A percentile compares a stretch with the other conserved stretches of the same genome.
Evolutionary conservation across 2,329 filamentous ascomycete species (phyloP).

Genomic region (Zasmidium cellare): DNA sequence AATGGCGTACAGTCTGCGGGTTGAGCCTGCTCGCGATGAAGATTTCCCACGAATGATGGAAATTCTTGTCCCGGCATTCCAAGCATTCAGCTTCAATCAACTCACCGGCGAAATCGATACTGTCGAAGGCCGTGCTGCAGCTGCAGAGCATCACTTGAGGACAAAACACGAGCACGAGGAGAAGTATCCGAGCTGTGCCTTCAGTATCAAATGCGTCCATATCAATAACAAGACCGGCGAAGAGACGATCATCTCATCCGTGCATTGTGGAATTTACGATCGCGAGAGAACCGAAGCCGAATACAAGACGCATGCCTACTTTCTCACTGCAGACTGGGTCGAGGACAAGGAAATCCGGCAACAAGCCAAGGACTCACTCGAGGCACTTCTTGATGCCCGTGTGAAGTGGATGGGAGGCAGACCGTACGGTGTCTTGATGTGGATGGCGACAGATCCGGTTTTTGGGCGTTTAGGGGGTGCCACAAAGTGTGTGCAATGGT

Average conservation of each 20-base stretch:
- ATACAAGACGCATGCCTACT: constrained; percentile 11
- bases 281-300: constrained; percentile 13
- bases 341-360: constrained; percentile 8
- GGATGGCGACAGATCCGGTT: constrained; percentile 35
- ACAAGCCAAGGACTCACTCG: constrained; percentile 5
- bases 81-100: constrained; percentile 9
- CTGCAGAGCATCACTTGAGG: constrained; percentile 19
- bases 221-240: constrained; percentile 17
- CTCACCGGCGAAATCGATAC: constrained; percentile 21
- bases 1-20: constrained; percentile 9
- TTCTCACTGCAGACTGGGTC: constrained; percentile 23
- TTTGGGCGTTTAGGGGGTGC: constrained; percentile 40
- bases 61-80: constrained; percentile 22
- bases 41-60: constrained; percentile 25
- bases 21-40: constrained; percentile 22
- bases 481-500: constrained; percentile 38
- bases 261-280: constrained; percentile 27
- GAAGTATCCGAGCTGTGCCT: constrained; percentile 5
- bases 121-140: constrained; percentile 13
- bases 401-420: constrained; percentile 20
- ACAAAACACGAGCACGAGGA: constrained; percentile 23
- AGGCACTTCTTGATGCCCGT: constrained; percentile 17
- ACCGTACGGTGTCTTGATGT: constrained; percentile 24
- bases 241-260: constrained; percentile 22
- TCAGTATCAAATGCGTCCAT: constrained; percentile 25